phyloP scores from a whole-genome alignment of 176 grass and related monocot species.

The Aegilops tauschii region DNA sequence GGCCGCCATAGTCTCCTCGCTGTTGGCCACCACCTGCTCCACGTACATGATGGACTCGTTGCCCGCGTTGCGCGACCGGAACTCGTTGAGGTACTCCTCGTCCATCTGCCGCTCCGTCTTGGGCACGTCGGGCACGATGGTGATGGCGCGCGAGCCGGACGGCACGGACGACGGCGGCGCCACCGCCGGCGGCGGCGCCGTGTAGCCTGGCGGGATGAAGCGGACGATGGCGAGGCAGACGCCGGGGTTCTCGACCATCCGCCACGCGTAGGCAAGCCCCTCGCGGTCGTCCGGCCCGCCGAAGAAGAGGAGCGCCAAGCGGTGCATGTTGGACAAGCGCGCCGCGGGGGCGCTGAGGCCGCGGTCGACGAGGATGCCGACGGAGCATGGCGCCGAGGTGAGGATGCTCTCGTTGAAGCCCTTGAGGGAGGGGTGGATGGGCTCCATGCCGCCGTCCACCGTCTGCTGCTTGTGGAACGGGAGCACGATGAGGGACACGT shows the following conservation, averaged over 20 bases:
- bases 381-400: constrained; percentile 55
- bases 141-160: constrained; percentile 41
- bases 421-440: constrained; percentile 44
- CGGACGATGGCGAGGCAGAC: constrained; percentile 65
- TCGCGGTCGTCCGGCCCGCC: constrained; percentile 83
- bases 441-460: constrained; percentile 56
- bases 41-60: constrained; percentile 45
- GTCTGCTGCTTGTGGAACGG: constrained; percentile 72
- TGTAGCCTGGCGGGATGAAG: constrained; percentile 54
- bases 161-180: background rate
- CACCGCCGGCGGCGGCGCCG: background rate
- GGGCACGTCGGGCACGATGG: constrained; percentile 36
- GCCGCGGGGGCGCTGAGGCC: constrained; percentile 53
- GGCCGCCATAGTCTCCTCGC: constrained; percentile 52
- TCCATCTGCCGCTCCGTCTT: constrained; percentile 54
- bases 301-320: constrained; percentile 70
- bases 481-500: constrained; percentile 54
- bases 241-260: constrained; percentile 61
- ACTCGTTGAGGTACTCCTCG: constrained; percentile 63
- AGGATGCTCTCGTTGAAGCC: constrained; percentile 58
- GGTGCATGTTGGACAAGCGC: constrained; percentile 34
- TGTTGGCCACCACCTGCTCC: constrained; percentile 59
- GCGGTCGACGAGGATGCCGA: constrained; percentile 75
- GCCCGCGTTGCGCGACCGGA: constrained; percentile 30
- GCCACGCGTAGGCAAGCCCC: constrained; percentile 56